These are phyloP conservation scores for Magnusiomyces paraingens DNA, from an alignment of 1,139 yeast genomes.

Conservation along the genomic window DNA sequence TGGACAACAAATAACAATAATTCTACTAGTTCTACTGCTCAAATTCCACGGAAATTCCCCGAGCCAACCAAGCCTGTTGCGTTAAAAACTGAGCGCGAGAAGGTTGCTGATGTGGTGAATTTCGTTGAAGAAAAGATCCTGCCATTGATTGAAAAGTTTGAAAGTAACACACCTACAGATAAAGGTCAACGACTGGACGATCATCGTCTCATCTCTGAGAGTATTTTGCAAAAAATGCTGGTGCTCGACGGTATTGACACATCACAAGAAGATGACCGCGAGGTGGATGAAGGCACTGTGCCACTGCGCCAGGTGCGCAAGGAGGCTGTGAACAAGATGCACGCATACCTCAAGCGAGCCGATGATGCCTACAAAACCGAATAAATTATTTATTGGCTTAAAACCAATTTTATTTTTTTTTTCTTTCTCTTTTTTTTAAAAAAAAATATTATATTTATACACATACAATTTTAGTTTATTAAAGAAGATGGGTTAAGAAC, in stretches of 20 bases:
- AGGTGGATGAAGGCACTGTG: constrained; percentile 13
- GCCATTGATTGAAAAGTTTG: constrained; percentile 28
- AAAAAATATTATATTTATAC: too few species aligned
- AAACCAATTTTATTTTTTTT: background rate
- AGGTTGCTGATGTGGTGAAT: constrained; percentile 27
- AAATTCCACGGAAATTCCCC: background rate
- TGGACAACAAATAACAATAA: background rate
- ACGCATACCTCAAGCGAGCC: constrained; percentile 30
- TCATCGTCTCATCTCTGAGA: constrained; percentile 34
- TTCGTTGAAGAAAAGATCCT: constrained; percentile 29
- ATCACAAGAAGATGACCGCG: constrained; percentile 22
- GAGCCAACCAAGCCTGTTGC: constrained; percentile 14
- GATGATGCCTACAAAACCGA: constrained; percentile 23
- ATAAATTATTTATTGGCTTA: too few species aligned
- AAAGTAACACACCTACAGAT: constrained; percentile 26
- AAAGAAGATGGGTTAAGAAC: constrained; percentile 1
- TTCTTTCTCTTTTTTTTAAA: background rate
- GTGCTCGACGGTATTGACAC: constrained; percentile 37
- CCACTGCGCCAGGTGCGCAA: constrained; percentile 35
- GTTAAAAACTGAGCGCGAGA: constrained; percentile 26
- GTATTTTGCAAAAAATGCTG: constrained; percentile 36
- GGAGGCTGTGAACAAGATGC: constrained; percentile 35
- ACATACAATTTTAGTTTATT: background rate
- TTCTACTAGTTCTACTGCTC: background rate
- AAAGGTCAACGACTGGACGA: constrained; percentile 28